Evolutionary conservation across 495 filamentous ascomycete genomes (phyloP).

Genomic region (Corynascus novoguineensis): DNA sequence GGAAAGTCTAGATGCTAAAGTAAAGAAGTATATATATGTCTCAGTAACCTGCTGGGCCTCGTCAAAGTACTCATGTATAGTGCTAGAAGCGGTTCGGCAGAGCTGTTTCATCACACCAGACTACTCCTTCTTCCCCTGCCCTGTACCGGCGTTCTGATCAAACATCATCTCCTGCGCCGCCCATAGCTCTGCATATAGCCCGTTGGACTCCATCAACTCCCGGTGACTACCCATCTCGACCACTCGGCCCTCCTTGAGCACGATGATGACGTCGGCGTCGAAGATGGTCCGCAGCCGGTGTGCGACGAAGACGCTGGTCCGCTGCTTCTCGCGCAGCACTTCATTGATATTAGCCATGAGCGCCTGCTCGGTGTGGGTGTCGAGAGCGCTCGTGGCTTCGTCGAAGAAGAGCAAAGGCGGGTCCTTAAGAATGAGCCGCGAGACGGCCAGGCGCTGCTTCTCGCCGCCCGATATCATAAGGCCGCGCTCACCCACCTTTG

Average conservation of each 20-base stretch:
- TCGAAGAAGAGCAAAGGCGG: constrained; percentile 94
- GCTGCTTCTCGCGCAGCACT: constrained; percentile 79
- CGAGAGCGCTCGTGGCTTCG: constrained; percentile 92
- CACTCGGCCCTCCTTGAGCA: constrained; percentile 74
- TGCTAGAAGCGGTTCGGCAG: constrained; percentile 2
- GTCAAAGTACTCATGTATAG: constrained; percentile 10
- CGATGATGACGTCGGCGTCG: constrained; percentile 91
- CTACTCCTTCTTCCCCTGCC: constrained; percentile 8
- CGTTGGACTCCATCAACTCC: constrained; percentile 69
- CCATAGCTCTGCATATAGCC: constrained; percentile 88
- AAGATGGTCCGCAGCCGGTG: constrained; percentile 89
- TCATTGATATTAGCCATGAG: constrained; percentile 90
- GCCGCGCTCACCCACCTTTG: constrained; percentile 89
- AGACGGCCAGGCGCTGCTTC: constrained; percentile 89
- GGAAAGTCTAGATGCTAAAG: too few species aligned
- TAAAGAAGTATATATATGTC: too few species aligned
- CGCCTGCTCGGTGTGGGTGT: constrained; percentile 92
- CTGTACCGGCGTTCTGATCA: constrained; percentile 2
- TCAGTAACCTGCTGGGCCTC: constrained; percentile 14
- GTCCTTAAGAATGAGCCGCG: constrained; percentile 82
- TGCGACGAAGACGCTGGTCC: constrained; percentile 91
- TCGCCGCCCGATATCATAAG: constrained; percentile 99
- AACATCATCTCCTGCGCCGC: constrained; percentile 37
- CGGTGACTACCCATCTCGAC: constrained; percentile 83
- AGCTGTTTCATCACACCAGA: not conserved